Evolutionary conservation across 2,329 filamentous ascomycete species (phyloP), one percentile per base, ranked within the genome.

Genomic region (Anisogramma anomala): DNA sequence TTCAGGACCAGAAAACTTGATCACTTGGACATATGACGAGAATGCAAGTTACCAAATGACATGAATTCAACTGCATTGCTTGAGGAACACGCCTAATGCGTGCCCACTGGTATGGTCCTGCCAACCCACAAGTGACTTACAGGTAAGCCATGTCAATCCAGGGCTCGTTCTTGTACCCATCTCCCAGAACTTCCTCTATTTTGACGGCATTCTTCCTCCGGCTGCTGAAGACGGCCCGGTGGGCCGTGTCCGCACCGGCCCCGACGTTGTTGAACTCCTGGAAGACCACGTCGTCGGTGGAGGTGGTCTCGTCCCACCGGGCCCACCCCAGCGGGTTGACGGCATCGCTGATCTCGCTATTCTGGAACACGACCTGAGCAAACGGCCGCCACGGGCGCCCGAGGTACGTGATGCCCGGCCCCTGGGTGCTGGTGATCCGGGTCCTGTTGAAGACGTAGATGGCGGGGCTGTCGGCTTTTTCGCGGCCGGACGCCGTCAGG

Each of bases 181-280:
- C 38, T 13, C 38, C 38, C 19, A 41, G 22, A 1, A 41, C 17
- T 14, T 41, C 38, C 10, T 23, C 33, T 7, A 41, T 41, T 10
- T 25, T 34, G 3, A 41, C 17, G 15, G 32, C 38, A 14, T 19
- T 22, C 2, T 41, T 31, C 31, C 33, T 11, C 7, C 27, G 23
- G 8, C 31, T 27, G 14, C 38, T 41, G 15, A 34, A 41, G 9
- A 17, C 25, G 4, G 34, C 38, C 4, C 38, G 23, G 20, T 25
- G 26, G 1, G 38, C 26, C 5, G 33, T 19, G 1, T 35, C 25
- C 2, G 71, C 59, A 2, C 73, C 72, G 39, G 55, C 53, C 1
- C 74, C 73, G 5, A 60, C 65, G 51, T 77, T 77, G 10, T 50
- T 56, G 49, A 65, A 74, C 55, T 77, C 74, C 11, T 57, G 61